Base-by-base conservation (phyloP, 2,329 filamentous ascomycete species). In the Talaromyces marneffei region DNA sequence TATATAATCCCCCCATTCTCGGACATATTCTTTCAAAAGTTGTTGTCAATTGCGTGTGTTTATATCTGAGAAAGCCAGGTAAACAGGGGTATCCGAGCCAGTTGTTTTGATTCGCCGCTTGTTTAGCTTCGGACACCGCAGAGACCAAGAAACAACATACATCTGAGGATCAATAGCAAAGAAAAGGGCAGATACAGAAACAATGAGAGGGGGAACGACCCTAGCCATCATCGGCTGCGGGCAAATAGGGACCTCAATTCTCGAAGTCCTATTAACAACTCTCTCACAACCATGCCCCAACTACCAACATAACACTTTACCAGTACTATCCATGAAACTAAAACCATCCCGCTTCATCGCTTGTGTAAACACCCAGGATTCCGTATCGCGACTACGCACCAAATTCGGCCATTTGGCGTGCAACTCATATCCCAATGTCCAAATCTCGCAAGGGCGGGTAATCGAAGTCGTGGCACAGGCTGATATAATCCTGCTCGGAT, bases 311-410 rank as follows among this genome's bases (percentile, higher is more conserved):
- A 55, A 55, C n/a, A 27, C 60, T 9, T 33, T 62, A 12, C 60
- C 60, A 9, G 33, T 55, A 7, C 40, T 62, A 23, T 35, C 60
- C 8, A 59, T 59, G 40, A 62, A 62, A 31, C 9, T 62, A 4
- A 62, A 62, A 25, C 60, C 60, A 14, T 31, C 60, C 4, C 55
- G 60, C 18, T 62, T 62, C 25, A 55, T 62, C 48, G 60, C 60
- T 16, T 62, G 60, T 33, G 60, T 62, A 20, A 62, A 55, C 14
- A 62, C 48, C 2, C 55, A 62, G 20, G 48, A 62, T 12, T 62
- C 60, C 33, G 60, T 62, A 23, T 54, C 48, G 46, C 55, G 60
- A 33, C 48, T 62, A 18, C 60, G 60, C 33, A 54, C 9, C 9
- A 40, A 62, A 50, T 62, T 62, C 33, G 60, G 60, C 14, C 56